Evolutionary conservation across 306 rosid genomes (phyloP), one percentile per base, ranked within the genome.

Genomic region (Malus orientalis): DNA sequence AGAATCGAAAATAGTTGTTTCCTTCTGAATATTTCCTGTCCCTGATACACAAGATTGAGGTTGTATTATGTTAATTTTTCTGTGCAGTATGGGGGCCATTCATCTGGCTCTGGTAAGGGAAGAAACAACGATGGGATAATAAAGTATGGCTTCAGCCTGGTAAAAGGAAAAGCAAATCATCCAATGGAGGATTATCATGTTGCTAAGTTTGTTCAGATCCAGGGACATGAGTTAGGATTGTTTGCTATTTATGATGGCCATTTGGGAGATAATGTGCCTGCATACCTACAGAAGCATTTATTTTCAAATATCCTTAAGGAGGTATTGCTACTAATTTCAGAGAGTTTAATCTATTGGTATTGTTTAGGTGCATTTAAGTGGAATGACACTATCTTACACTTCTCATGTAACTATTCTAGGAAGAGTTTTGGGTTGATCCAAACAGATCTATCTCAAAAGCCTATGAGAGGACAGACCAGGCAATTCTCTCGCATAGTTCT

Each of bases 131-230:
- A 85, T 27, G 95, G 97, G 60, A n/a, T 83, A 74, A 83, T 89
- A 74, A 94, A 89, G 89, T 94, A 82, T 74, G 98, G 98, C 74
- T 94, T 91, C 81, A 81, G 91, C 81, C 80, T 94, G 53, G 88
- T 90, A 20, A 94, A 94, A 81, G 97, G 98, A 76, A 94, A 84
- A 90, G 97, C 98, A 70, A 91, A 92, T 79, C 98, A 94, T 79
- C 97, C 97, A 54, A 94, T 94, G 98, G 98, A 94, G 87, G 98
- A 94, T 86, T 92, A 90, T 83, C 97, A 94, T 80, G 98, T 94
- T 75, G 90, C 98, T 75, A 90, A 94, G 82, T 94, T 94, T 79
- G 83, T 83, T 69, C 87, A 70, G 90, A 73, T 75, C 73, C 80
- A 87, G 61, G 89, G 78, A 36, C 90, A 89, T 71, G 97, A 94